Conservation (phyloP, 352 stramenopile species). For the Globisporangium nagaii region DNA sequence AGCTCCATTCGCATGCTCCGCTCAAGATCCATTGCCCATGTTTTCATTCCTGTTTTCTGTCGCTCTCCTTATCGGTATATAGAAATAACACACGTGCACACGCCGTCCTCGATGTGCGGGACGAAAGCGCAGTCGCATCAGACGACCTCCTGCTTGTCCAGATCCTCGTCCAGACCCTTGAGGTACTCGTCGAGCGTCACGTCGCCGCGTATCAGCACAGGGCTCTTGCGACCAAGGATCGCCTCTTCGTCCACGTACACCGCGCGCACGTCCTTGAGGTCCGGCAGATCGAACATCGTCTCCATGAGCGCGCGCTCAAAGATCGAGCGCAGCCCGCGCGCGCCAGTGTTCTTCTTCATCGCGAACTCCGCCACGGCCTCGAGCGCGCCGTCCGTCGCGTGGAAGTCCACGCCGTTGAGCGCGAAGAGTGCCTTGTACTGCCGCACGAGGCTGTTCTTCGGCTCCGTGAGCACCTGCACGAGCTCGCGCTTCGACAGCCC, state of each 20-base stretch:
- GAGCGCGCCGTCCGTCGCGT: slow-evolving; percentile 93
- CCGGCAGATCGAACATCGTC: slow-evolving; percentile 96
- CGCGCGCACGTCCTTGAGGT: slow-evolving; percentile 86
- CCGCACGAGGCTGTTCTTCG: slow-evolving; percentile 97
- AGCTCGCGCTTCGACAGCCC: slow-evolving; percentile 90
- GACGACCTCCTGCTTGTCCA: slow-evolving; percentile 42
- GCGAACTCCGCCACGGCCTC: slow-evolving; percentile 92
- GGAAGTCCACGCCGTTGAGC: slow-evolving; percentile 95
- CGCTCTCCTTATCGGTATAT: too few species aligned
- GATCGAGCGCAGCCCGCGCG: slow-evolving; percentile 94
- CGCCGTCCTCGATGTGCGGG: too few species aligned
- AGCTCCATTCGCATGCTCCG: too few species aligned
- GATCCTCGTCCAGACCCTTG: slow-evolving; percentile 61
- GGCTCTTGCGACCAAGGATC: slow-evolving; percentile 85
- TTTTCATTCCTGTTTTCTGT: not conserved
- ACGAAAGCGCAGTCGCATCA: slow-evolving; percentile 9
- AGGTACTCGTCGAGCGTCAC: slow-evolving; percentile 69
- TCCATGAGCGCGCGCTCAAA: slow-evolving; percentile 94
- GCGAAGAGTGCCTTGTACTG: slow-evolving; percentile 97
- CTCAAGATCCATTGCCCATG: too few species aligned
- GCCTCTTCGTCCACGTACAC: slow-evolving; percentile 93
- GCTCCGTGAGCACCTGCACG: slow-evolving; percentile 94
- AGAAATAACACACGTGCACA: too few species aligned
- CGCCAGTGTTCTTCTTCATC: slow-evolving; percentile 92
- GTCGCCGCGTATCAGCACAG: slow-evolving; percentile 83